phyloP scores from a whole-genome alignment of 148 eudicot species.

The Rhododendron ovatum region DNA sequence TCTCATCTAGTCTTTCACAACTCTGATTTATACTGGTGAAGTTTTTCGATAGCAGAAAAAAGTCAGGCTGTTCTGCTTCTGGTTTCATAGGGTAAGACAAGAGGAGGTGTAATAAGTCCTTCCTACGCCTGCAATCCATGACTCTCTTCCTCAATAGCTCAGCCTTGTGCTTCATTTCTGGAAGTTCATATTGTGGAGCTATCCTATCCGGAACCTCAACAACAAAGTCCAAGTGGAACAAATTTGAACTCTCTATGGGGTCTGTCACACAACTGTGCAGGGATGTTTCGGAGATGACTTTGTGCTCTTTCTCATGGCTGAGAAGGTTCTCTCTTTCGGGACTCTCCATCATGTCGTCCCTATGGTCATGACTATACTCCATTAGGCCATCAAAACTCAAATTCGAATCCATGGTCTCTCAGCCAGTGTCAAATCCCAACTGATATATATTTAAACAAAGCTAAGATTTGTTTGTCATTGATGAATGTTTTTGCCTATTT shows the following conservation, averaged over 20 bases:
- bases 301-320: neutral
- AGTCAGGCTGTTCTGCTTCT: neutral
- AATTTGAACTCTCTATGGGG: neutral
- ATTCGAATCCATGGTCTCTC: neutral
- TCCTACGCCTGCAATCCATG: neutral
- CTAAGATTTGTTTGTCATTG: neutral
- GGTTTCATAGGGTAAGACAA: neutral
- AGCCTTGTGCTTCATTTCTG: neutral
- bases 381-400: neutral
- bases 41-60: neutral
- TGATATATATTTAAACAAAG: neutral
- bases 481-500: neutral
- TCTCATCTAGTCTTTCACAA: neutral
- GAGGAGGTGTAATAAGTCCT: slow-evolving; percentile 3
- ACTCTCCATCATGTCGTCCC: neutral
- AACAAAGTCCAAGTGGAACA: no score
- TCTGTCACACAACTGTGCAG: neutral
- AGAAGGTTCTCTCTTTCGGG: neutral
- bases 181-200: neutral
- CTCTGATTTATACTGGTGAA: neutral
- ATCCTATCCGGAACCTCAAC: no score
- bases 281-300: neutral
- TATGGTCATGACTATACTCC: neutral
- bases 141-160: neutral
- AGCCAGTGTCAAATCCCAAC: neutral